These are phyloP conservation scores for Coelastrella sp. DNA, from an alignment of 139 green algal genomes.

Conservation along the genomic window DNA sequence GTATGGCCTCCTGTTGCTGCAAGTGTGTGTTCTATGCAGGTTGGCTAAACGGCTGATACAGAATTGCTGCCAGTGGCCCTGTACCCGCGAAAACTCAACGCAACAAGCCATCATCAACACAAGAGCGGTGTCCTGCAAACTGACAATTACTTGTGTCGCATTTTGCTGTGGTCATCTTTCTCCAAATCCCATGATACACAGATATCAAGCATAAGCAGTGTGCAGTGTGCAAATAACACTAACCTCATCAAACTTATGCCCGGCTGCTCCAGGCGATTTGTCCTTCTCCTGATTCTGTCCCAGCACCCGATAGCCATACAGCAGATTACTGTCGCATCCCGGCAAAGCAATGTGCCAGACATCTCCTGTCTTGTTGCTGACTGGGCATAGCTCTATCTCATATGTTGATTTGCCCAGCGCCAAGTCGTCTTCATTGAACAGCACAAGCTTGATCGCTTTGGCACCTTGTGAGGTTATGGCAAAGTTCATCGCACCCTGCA, in stretches of 20 bases:
- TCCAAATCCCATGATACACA: neutral
- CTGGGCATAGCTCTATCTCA: conserved; percentile 80
- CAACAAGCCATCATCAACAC: no score
- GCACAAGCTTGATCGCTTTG: conserved; percentile 75
- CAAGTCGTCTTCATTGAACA: conserved; percentile 90
- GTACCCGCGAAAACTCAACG: no score
- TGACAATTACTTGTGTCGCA: neutral
- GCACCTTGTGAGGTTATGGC: conserved; percentile 77
- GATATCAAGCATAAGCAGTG: neutral
- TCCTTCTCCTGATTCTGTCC: conserved; percentile 52
- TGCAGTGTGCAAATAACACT: neutral
- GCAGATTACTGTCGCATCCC: conserved; percentile 64
- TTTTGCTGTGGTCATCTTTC: neutral
- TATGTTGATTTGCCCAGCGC: conserved; percentile 61
- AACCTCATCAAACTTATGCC: conserved; percentile 35
- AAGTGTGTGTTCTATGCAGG: no score
- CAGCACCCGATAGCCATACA: conserved; percentile 76
- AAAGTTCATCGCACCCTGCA: conserved; percentile 90
- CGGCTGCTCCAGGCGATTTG: conserved; percentile 7
- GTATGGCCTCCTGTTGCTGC: no score
- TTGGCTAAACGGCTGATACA: no score
- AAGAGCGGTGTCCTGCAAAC: no score
- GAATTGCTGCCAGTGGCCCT: no score
- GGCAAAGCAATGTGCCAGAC: conserved; percentile 92
- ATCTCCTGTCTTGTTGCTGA: conserved; percentile 81